Base-by-base conservation (phyloP, 2,329 filamentous ascomycete species). In the Golovinomyces cichoracearum region DNA sequence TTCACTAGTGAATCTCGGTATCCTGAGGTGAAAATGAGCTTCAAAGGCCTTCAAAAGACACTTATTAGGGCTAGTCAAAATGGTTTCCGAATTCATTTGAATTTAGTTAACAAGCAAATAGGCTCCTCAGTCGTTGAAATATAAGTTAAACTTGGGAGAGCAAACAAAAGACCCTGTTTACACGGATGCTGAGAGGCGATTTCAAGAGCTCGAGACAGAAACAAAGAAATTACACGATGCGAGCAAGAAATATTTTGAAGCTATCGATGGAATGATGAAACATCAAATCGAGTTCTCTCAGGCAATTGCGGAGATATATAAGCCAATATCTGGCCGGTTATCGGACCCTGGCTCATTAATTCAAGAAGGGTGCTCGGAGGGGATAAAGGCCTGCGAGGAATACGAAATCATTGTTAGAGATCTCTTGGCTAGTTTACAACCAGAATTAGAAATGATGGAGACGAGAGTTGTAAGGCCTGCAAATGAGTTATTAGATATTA, bases 281-380 rank as follows among this genome's bases (percentile, higher is more conserved):
- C 86, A 95, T 66, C 90, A 98, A 68, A 95, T 98, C 65, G 88
- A 93, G 63, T 98, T 98, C 68, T 93, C 88, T 57, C 77, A 93
- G 66, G 83, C 86, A 55, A 88, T 93, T 69, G 80, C 81, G 54
- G 90, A 98, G 64, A 80, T 98, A 59, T 98, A 98, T 71, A 93
- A 93, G 63, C 90, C 90, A 56, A 98, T 98, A 58, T 94, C 88
- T 49, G 90, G 90, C 49, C 81, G 90, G 61, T 74, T 92, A 64
- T 95, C 88, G 42, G 90, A 98, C 64, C 90, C 90, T 9, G 80
- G 86, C 58, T 82, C 82, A 7, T 73, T 83, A 54, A 72, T 80
- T 49, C 69, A 79, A 41, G 80, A 93, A 64, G 85, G 85, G 49
- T 95, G 94, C 61, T 76, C 80, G 1, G 90, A 93, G 61, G 90